Conservation (phyloP, 768 basidiomycete genomes). For the Boletus subparvulus region DNA sequence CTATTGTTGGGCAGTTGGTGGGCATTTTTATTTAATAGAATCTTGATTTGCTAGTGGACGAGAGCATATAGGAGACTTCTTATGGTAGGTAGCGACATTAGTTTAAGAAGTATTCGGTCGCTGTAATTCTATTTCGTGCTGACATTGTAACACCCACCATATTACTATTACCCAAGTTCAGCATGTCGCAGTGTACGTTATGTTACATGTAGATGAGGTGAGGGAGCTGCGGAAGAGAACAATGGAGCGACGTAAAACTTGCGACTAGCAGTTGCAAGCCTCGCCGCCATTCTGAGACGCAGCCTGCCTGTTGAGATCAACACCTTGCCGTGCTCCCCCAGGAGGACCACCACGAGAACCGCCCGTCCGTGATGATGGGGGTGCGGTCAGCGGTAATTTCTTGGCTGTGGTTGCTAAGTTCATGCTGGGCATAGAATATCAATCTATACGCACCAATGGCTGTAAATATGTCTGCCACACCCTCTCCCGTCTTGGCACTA, state of each 20-base stretch:
- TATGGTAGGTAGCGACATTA: too few relatives aligned
- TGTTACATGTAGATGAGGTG: slow-evolving; percentile 30
- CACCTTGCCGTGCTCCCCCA: slow-evolving; percentile 54
- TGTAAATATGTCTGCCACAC: slow-evolving; percentile 82
- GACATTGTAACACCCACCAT: slow-evolving; percentile 6
- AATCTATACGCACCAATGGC: slow-evolving; percentile 65
- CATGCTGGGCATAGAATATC: background rate
- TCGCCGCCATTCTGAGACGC: slow-evolving; percentile 51
- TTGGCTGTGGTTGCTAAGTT: slow-evolving; percentile 53
- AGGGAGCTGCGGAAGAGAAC: slow-evolving; percentile 8
- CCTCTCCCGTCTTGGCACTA: slow-evolving; percentile 86
- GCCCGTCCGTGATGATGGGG: slow-evolving; percentile 60
- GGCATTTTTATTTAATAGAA: too few relatives aligned
- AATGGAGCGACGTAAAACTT: slow-evolving; percentile 6
- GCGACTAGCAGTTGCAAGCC: slow-evolving; percentile 69
- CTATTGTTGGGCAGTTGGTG: background rate
- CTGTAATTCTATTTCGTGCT: slow-evolving; percentile 5
- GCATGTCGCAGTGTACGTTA: slow-evolving; percentile 28
- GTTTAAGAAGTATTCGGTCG: background rate
- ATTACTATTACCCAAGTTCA: slow-evolving; percentile 29
- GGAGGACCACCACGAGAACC: slow-evolving; percentile 50
- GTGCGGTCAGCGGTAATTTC: slow-evolving; percentile 83
- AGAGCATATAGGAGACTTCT: too few relatives aligned
- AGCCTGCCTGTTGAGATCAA: slow-evolving; percentile 79
- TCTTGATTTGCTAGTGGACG: too few relatives aligned